Evolutionary conservation across 306 rosid species (phyloP).

Genomic region (Begonia loranthoides): DNA sequence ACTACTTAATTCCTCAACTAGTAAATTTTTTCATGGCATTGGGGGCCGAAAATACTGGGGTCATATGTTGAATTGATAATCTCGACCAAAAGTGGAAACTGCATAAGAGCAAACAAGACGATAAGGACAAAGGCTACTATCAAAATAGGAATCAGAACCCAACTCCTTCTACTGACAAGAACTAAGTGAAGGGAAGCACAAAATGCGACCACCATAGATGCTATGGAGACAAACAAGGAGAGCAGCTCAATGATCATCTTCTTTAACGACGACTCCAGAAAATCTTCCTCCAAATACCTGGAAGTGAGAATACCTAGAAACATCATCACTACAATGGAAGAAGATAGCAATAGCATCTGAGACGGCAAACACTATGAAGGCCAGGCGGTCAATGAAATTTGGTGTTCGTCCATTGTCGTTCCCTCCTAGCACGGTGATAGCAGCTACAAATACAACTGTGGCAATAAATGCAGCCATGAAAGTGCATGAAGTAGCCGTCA

Average conservation of each 20-base stretch:
- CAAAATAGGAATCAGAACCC: neutral
- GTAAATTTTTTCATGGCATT: neutral
- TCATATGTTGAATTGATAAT: neutral
- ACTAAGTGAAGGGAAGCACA: neutral
- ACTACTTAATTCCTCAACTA: neutral
- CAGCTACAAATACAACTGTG: conserved; percentile 47
- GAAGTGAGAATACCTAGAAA: conserved; percentile 1
- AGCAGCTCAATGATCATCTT: neutral
- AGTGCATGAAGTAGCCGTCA: conserved; percentile 42
- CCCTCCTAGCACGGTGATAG: conserved; percentile 46
- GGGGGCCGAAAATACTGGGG: neutral
- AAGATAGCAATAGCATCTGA: too few species aligned
- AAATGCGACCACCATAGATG: neutral
- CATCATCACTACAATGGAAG: neutral
- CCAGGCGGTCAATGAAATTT: neutral
- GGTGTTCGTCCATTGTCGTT: conserved; percentile 22
- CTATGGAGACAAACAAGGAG: neutral
- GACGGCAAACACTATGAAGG: too few species aligned
- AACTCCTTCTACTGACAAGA: neutral
- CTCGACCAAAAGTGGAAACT: neutral
- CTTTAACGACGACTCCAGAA: neutral
- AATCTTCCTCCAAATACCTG: conserved; percentile 1
- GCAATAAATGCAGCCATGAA: conserved; percentile 53
- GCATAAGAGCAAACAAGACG: neutral
- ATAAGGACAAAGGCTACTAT: neutral